Evolutionary conservation across 1,139 yeast species (phyloP).

Genomic region (Sugiyamaella sp.): DNA sequence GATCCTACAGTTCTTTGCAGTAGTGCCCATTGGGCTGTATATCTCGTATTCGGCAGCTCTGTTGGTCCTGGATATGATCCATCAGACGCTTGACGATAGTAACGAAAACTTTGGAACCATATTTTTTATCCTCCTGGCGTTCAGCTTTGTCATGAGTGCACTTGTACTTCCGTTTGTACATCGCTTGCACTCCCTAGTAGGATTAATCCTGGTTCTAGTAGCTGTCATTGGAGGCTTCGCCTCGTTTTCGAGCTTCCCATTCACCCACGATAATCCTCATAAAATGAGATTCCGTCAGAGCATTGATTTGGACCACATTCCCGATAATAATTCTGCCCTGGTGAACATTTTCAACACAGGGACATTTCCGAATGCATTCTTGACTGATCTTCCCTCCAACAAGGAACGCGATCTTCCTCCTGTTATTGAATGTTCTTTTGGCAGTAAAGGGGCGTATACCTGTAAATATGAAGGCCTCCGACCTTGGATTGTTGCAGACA

Average conservation of each 20-base stretch:
- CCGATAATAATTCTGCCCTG: conserved; percentile 37
- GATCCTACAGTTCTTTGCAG: conserved; percentile 68
- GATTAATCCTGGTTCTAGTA: conserved; percentile 46
- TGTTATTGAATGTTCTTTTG: conserved; percentile 44
- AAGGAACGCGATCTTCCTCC: conserved; percentile 45
- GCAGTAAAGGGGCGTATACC: conserved; percentile 51
- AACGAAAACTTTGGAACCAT: conserved; percentile 50
- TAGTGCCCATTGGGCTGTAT: conserved; percentile 67
- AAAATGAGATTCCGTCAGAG: conserved; percentile 69
- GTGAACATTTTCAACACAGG: conserved; percentile 56
- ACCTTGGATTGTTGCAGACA: conserved; percentile 55
- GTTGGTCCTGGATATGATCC: conserved; percentile 61
- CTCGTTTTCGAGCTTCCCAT: conserved; percentile 53
- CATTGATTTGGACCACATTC: conserved; percentile 47
- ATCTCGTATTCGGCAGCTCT: conserved; percentile 51
- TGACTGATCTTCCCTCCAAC: conserved; percentile 66
- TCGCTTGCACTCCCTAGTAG: conserved; percentile 60
- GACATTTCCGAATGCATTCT: conserved; percentile 46
- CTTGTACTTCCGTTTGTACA: conserved; percentile 74
- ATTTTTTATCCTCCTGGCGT: conserved; percentile 47
- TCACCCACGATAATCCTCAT: conserved; percentile 61
- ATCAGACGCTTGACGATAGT: conserved; percentile 73
- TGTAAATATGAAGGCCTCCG: conserved; percentile 57
- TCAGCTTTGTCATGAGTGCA: conserved; percentile 51
- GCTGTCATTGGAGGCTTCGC: conserved; percentile 46